Evolutionary conservation across 176 grass and related monocot species (phyloP).

Genomic region (Panicum miliaceum): DNA sequence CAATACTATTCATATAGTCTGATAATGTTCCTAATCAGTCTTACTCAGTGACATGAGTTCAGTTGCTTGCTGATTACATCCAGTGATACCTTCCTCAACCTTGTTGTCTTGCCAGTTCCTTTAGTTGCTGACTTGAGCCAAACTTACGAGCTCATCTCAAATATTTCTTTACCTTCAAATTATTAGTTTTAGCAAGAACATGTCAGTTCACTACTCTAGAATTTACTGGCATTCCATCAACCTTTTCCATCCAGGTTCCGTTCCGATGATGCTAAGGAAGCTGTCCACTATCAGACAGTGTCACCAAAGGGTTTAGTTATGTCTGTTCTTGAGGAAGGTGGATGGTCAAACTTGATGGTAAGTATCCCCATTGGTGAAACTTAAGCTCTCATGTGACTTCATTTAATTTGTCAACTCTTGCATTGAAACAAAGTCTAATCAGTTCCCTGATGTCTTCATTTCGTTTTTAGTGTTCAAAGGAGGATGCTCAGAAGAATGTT

Average conservation of each 20-base stretch:
- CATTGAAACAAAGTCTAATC: background rate
- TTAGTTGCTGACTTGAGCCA: constrained; percentile 15
- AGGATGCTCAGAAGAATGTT: constrained; percentile 47
- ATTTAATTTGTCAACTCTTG: background rate
- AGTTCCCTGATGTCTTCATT: constrained; percentile 25
- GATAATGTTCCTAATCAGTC: background rate
- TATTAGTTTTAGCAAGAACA: background rate
- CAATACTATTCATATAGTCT: background rate
- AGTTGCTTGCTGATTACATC: background rate
- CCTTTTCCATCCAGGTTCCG: constrained; percentile 54
- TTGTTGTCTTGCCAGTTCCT: background rate
- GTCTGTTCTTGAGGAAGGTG: constrained; percentile 84
- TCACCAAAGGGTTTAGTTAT: constrained; percentile 67
- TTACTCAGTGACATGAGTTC: background rate
- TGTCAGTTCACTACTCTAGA: background rate
- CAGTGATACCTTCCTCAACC: background rate
- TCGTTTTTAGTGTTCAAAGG: constrained; percentile 61
- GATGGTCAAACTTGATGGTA: constrained; percentile 89
- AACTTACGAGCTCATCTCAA: background rate
- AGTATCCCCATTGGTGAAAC: constrained; percentile 39
- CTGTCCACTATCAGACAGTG: constrained; percentile 75
- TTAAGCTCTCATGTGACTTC: constrained; percentile 13
- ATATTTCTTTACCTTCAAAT: background rate
- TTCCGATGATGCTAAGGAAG: constrained; percentile 59
- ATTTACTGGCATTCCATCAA: constrained; percentile 36